A percentile compares a stretch with the other conserved stretches of the same genome.
Evolutionary conservation across 2,329 filamentous ascomycete genomes (phyloP).

Genomic region (Aspergillus fischeri): DNA sequence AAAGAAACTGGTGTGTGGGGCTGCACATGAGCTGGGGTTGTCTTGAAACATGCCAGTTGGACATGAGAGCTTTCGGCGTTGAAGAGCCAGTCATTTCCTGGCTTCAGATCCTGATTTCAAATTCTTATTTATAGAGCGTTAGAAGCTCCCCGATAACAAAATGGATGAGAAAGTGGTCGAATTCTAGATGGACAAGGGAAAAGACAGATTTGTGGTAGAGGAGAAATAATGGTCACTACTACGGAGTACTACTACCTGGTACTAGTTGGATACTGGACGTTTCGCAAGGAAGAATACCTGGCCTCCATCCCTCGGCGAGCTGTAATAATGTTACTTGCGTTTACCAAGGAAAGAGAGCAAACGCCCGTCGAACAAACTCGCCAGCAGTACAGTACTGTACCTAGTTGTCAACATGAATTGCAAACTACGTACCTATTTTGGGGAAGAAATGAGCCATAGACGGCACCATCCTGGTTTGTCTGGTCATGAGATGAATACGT

Average conservation of each 20-base stretch:
- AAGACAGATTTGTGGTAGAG: neutral
- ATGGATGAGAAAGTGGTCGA: neutral
- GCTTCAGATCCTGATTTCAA: too few relatives aligned
- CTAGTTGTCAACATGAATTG: too few relatives aligned
- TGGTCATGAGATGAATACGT: too few relatives aligned
- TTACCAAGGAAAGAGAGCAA: neutral
- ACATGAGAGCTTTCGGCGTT: neutral
- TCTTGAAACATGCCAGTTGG: constrained; percentile 2
- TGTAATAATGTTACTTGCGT: neutral
- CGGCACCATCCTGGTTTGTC: too few relatives aligned
- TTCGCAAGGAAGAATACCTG: neutral
- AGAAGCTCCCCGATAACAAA: neutral
- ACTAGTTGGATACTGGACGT: too few relatives aligned
- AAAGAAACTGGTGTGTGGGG: neutral
- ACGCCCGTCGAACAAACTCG: too few relatives aligned
- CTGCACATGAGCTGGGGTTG: constrained; percentile 20
- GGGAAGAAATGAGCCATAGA: too few relatives aligned
- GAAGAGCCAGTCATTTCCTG: neutral
- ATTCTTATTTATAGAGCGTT: neutral
- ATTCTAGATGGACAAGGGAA: neutral
- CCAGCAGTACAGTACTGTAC: too few relatives aligned
- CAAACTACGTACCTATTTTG: too few relatives aligned
- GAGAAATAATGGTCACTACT: neutral
- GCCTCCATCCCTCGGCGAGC: neutral
- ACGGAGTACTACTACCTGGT: too few relatives aligned